Percentiles rank a stretch among this genome's conserved stretches.
Conservation (phyloP, 345 rosid genomes). For the Geranium rotundifolium region DNA sequence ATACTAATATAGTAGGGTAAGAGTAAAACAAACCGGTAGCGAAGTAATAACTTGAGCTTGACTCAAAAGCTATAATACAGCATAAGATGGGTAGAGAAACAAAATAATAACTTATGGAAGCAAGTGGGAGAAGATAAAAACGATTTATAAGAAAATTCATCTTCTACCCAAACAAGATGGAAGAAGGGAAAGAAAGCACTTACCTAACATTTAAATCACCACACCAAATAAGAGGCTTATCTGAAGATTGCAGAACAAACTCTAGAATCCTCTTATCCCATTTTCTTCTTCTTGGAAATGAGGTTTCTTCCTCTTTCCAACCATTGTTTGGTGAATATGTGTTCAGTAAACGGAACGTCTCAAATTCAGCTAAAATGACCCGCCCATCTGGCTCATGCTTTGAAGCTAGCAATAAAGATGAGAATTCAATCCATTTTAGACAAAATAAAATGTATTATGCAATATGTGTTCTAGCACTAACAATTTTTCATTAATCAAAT, state of each 20-base stretch:
- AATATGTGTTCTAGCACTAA: background rate
- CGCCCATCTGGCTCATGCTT: slow-evolving; percentile 95
- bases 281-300: slow-evolving; percentile 86
- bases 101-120: background rate
- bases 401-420: slow-evolving; percentile 33
- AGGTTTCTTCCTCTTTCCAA: slow-evolving; percentile 92
- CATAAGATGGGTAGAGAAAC: background rate
- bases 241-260: slow-evolving; percentile 49
- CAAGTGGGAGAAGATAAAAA: background rate
- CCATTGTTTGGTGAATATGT: slow-evolving; percentile 95
- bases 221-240: slow-evolving; percentile 92
- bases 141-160: background rate
- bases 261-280: slow-evolving; percentile 88
- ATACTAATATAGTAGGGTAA: background rate
- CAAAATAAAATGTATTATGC: background rate
- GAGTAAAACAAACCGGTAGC: background rate
- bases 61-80: background rate
- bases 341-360: slow-evolving; percentile 56
- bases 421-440: background rate
- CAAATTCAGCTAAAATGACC: slow-evolving; percentile 84
- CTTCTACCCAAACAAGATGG: background rate
- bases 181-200: slow-evolving; percentile 6
- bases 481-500: background rate
- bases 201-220: slow-evolving; percentile 96
- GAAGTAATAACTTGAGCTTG: background rate